Conservation (phyloP, 202 grass and related monocot genomes). For the Saccharum hybrid region DNA sequence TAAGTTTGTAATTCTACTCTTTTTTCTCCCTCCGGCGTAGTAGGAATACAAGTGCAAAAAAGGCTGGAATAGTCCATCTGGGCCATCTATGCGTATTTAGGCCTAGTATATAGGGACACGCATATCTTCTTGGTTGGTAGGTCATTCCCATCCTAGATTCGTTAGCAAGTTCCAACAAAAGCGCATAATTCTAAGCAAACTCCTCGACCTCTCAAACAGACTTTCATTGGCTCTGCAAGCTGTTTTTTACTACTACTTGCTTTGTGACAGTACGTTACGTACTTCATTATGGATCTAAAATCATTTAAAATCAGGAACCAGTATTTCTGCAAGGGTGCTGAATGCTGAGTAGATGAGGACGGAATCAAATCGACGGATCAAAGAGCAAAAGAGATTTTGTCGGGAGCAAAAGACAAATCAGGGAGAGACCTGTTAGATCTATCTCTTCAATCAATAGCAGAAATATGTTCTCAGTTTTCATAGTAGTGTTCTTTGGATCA, state of each 20-base stretch:
- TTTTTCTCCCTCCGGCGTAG: no score
- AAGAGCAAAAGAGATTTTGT: constrained; percentile 51
- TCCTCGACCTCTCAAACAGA: constrained; percentile 46
- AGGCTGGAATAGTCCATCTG: not conserved
- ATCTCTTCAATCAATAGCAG: constrained; percentile 8
- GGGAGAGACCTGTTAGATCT: constrained; percentile 26
- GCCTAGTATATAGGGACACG: constrained; percentile 49
- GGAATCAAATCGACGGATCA: constrained; percentile 53
- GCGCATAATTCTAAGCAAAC: constrained; percentile 49
- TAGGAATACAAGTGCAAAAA: not conserved
- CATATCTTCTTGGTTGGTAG: constrained; percentile 55
- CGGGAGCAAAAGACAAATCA: constrained; percentile 36
- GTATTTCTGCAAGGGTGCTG: constrained; percentile 2
- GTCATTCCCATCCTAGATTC: constrained; percentile 54
- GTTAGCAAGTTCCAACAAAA: constrained; percentile 68
- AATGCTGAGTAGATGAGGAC: constrained; percentile 30
- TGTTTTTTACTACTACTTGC: not conserved
- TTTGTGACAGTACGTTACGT: not conserved
- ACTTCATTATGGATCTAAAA: not conserved
- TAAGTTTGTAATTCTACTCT: no score
- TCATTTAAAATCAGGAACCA: not conserved
- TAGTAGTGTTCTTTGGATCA: constrained; percentile 26
- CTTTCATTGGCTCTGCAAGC: constrained; percentile 8
- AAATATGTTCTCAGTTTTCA: constrained; percentile 11
- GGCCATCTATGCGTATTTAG: not conserved